A percentile compares a stretch with the other conserved stretches of the same genome.
Conservation (phyloP, 2,329 filamentous ascomycete genomes). For the Colletotrichum caudatum region DNA sequence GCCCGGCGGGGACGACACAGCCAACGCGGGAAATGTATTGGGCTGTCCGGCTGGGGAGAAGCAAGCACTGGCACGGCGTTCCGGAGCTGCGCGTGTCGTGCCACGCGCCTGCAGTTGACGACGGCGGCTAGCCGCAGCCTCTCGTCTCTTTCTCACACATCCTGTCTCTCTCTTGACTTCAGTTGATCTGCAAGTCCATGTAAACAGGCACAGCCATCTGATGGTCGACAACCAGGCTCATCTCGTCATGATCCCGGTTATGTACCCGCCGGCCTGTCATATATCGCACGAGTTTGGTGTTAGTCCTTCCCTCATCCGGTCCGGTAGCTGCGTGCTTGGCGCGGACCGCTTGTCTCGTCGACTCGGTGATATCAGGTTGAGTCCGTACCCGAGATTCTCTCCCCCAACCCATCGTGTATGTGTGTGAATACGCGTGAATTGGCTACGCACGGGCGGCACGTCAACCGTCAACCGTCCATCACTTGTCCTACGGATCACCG, state of each 20-base stretch:
- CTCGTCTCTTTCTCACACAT: slow-evolving; percentile 5
- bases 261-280: background rate
- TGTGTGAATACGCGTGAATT: slow-evolving; percentile 9
- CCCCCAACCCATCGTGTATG: background rate
- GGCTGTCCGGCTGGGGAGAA: background rate
- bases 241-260: slow-evolving; percentile 1
- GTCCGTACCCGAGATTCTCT: slow-evolving; percentile 36
- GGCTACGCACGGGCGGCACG: slow-evolving; percentile 29
- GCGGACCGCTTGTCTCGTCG: slow-evolving; percentile 13
- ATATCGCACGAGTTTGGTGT: background rate
- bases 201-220: background rate
- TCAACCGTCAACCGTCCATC: slow-evolving; percentile 36
- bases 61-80: slow-evolving; percentile 3
- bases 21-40: background rate
- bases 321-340: slow-evolving; percentile 37
- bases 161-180: slow-evolving; percentile 14
- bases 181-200: slow-evolving; percentile 14
- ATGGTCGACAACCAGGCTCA: background rate
- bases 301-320: slow-evolving; percentile 10
- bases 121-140: slow-evolving; percentile 18
- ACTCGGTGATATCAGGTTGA: slow-evolving; percentile 33
- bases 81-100: slow-evolving; percentile 33
- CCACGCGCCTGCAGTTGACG: slow-evolving; percentile 23
- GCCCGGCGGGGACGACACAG: background rate
- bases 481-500: slow-evolving; percentile 34